A percentile compares a stretch with the other conserved stretches of the same genome.
Conservation (phyloP, 1,284 basidiomycete species). For the Ustilago cynodontis region DNA sequence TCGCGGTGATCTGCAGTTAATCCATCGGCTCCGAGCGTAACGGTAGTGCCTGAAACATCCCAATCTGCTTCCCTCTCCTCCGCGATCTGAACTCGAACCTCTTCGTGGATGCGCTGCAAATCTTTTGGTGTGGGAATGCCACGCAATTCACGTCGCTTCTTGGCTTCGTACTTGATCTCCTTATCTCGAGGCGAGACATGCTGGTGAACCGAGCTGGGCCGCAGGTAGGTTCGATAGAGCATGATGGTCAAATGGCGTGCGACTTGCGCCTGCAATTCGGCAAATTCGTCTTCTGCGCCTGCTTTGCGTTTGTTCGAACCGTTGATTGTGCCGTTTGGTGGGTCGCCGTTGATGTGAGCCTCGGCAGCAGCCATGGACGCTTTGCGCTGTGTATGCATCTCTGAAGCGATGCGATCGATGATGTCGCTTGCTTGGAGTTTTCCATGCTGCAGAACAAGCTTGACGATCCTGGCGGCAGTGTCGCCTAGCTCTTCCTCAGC, state of each 20-base stretch:
- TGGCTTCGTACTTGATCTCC: slow-evolving; percentile 62
- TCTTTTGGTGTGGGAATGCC: slow-evolving; percentile 70
- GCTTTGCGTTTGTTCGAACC: slow-evolving; percentile 47
- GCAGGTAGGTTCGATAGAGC: slow-evolving; percentile 58
- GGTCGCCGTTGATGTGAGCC: slow-evolving; percentile 16
- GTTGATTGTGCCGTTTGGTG: slow-evolving; percentile 21
- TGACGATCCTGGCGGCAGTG: slow-evolving; percentile 73
- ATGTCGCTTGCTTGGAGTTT: slow-evolving; percentile 84
- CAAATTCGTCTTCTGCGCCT: slow-evolving; percentile 16
- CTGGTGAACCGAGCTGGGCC: slow-evolving; percentile 59
- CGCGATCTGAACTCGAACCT: slow-evolving; percentile 65
- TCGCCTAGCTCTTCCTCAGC: slow-evolving; percentile 77
- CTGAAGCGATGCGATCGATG: slow-evolving; percentile 73
- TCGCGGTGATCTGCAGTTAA: slow-evolving; percentile 30
- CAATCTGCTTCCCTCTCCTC: slow-evolving; percentile 69
- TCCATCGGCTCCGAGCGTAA: slow-evolving; percentile 36
- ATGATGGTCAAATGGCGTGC: slow-evolving; percentile 39
- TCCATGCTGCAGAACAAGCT: slow-evolving; percentile 80
- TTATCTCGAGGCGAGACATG: slow-evolving; percentile 70
- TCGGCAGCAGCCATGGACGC: slow-evolving; percentile 10
- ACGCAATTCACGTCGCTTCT: slow-evolving; percentile 56
- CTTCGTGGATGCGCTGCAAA: slow-evolving; percentile 65
- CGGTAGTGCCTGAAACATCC: slow-evolving; percentile 28
- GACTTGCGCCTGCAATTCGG: slow-evolving; percentile 18
- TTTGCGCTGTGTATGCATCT: slow-evolving; percentile 22